A percentile compares a stretch with the other conserved stretches of the same genome.
These are phyloP conservation scores for Cnidoscolus chayamansa DNA, from an alignment of 441 rosid genomes.

Conservation along the genomic window DNA sequence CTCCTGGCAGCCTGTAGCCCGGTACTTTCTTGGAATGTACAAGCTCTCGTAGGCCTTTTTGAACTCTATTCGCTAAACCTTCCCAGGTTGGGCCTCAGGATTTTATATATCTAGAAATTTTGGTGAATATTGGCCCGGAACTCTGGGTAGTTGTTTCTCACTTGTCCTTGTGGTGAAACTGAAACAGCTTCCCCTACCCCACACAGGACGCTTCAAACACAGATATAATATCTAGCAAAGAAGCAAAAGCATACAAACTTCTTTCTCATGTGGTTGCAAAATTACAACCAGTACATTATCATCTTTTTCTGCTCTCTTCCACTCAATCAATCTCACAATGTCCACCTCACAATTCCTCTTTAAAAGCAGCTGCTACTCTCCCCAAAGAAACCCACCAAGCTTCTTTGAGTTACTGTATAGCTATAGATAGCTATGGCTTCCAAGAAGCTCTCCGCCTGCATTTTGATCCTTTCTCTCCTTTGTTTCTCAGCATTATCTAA, in stretches of 20 bases:
- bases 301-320: slow-evolving; percentile 36
- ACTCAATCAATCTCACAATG: slow-evolving; percentile 34
- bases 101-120: background rate
- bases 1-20: too few species aligned
- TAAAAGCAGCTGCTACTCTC: slow-evolving; percentile 17
- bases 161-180: background rate
- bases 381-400: background rate
- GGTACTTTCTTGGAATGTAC: too few species aligned
- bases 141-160: background rate
- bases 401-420: too few species aligned
- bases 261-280: slow-evolving; percentile 27
- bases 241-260: slow-evolving; percentile 2
- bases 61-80: too few species aligned
- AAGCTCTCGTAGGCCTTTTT: too few species aligned
- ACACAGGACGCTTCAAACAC: too few species aligned
- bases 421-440: slow-evolving; percentile 41
- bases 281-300: slow-evolving; percentile 25
- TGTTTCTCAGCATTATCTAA: slow-evolving; percentile 26
- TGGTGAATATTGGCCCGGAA: background rate
- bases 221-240: background rate
- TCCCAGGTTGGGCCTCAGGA: too few species aligned
- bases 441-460: slow-evolving; percentile 23
- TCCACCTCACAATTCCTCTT: slow-evolving; percentile 42
- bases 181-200: too few species aligned
- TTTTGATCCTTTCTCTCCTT: slow-evolving; percentile 38